Conservation (phyloP, 2,329 filamentous ascomycete genomes). For the Pezicula neosporulosa region DNA sequence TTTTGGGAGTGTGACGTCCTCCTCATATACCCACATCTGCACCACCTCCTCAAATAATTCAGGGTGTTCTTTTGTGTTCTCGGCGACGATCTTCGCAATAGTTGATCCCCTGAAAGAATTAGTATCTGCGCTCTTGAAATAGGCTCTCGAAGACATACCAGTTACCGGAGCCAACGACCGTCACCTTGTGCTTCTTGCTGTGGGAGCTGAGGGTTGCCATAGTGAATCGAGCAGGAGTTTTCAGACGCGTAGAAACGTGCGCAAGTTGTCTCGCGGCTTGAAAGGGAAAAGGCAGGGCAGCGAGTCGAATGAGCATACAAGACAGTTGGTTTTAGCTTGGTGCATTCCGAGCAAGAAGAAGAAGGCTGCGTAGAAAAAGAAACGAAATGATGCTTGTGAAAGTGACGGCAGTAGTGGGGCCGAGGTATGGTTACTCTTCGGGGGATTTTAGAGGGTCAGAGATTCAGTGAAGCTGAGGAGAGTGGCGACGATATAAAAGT, state of each 20-base stretch:
- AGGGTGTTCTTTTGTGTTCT: conserved; percentile 77
- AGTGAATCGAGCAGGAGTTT: conserved; percentile 8
- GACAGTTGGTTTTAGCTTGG: background rate
- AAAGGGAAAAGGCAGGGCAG: conserved; percentile 12
- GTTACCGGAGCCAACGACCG: conserved; percentile 92
- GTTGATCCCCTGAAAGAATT: conserved; percentile 73
- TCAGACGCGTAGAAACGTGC: conserved; percentile 3
- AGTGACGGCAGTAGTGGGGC: background rate
- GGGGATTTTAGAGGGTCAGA: too few species aligned
- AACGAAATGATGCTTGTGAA: background rate
- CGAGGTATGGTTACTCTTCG: too few species aligned
- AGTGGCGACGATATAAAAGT: too few species aligned
- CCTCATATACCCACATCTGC: conserved; percentile 99
- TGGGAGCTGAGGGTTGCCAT: conserved; percentile 40
- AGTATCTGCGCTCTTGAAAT: background rate
- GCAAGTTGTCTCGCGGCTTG: conserved; percentile 14
- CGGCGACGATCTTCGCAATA: conserved; percentile 93
- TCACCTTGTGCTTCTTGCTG: conserved; percentile 83
- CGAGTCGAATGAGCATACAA: conserved; percentile 15
- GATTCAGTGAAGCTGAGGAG: too few species aligned
- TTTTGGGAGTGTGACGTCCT: conserved; percentile 73
- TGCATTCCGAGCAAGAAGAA: background rate
- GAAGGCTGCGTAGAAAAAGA: background rate
- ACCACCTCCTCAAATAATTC: conserved; percentile 84
- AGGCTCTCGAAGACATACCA: conserved; percentile 55